Conservation (phyloP, 192 early-diverging fungal genomes). For the Rhizophagus sp. region DNA sequence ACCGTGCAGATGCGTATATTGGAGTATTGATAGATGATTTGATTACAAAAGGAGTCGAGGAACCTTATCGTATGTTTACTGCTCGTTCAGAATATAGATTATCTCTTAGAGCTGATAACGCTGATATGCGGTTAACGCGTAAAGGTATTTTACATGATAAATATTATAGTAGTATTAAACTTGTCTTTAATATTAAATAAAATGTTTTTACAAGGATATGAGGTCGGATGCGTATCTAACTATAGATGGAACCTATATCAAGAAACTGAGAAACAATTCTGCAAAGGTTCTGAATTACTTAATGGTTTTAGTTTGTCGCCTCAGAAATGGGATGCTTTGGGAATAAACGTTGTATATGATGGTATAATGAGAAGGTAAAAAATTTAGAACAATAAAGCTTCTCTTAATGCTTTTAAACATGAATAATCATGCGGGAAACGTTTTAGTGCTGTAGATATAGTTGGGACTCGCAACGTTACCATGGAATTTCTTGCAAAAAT, state of each 20-base stretch:
- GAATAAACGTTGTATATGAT: constrained; percentile 41
- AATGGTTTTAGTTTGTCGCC: constrained; percentile 50
- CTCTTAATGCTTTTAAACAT: neutral
- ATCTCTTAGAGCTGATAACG: constrained; percentile 75
- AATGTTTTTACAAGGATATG: constrained; percentile 36
- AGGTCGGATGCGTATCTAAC: constrained; percentile 53
- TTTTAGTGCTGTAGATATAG: constrained; percentile 52
- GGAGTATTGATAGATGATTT: constrained; percentile 83
- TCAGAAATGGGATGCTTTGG: constrained; percentile 53
- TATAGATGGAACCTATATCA: constrained; percentile 49
- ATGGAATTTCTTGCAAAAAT: constrained; percentile 52
- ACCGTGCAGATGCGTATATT: constrained; percentile 78
- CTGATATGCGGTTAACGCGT: constrained; percentile 71
- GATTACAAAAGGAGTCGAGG: constrained; percentile 78
- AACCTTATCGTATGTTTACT: constrained; percentile 83
- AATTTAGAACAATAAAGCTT: neutral
- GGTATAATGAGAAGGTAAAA: constrained; percentile 44
- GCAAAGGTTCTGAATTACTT: constrained; percentile 49
- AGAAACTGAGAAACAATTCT: constrained; percentile 48
- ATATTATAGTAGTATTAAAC: neutral
- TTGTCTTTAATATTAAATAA: no score
- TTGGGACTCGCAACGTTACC: constrained; percentile 45
- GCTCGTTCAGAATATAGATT: constrained; percentile 83
- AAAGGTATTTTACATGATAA: constrained; percentile 45
- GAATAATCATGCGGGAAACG: neutral